phyloP scores from a whole-genome alignment of 768 basidiomycete species.

The Lentinus brumalis region DNA sequence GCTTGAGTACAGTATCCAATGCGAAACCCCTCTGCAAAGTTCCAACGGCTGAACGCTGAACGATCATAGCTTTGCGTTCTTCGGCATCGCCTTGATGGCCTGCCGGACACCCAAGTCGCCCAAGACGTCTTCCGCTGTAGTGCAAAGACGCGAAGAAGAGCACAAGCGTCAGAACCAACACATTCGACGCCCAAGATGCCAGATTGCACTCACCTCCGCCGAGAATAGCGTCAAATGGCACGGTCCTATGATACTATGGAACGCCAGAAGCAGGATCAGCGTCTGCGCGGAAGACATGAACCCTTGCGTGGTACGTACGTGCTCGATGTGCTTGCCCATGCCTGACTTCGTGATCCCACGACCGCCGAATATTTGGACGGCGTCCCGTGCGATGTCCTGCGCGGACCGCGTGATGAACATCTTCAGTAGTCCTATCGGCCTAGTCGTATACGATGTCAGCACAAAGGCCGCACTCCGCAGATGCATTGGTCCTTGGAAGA shows the following conservation, averaged over 20 bases:
- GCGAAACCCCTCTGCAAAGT: background rate
- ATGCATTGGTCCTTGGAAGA: constrained; percentile 38
- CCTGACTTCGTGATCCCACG: constrained; percentile 82
- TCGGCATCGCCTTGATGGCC: constrained; percentile 40
- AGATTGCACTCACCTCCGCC: constrained; percentile 37
- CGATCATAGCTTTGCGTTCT: constrained; percentile 54
- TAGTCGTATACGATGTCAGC: constrained; percentile 22
- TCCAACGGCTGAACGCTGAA: too few relatives aligned
- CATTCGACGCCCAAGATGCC: background rate
- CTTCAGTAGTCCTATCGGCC: constrained; percentile 81
- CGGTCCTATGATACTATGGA: constrained; percentile 42
- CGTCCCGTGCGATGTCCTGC: constrained; percentile 80
- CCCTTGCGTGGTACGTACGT: constrained; percentile 43
- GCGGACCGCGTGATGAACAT: constrained; percentile 74
- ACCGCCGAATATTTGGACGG: constrained; percentile 86
- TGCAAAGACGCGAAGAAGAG: background rate
- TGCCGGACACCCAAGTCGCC: constrained; percentile 59
- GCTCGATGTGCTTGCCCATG: constrained; percentile 78
- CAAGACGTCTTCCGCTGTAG: constrained; percentile 69
- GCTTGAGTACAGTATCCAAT: too few relatives aligned
- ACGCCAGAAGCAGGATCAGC: constrained; percentile 3
- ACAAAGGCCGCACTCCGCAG: background rate
- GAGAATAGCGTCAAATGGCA: constrained; percentile 43
- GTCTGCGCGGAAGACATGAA: background rate
- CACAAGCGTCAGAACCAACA: constrained; percentile 4